These are phyloP conservation scores for Ilyonectria destructans DNA, from an alignment of 2,329 filamentous ascomycete genomes.

Conservation along the genomic window DNA sequence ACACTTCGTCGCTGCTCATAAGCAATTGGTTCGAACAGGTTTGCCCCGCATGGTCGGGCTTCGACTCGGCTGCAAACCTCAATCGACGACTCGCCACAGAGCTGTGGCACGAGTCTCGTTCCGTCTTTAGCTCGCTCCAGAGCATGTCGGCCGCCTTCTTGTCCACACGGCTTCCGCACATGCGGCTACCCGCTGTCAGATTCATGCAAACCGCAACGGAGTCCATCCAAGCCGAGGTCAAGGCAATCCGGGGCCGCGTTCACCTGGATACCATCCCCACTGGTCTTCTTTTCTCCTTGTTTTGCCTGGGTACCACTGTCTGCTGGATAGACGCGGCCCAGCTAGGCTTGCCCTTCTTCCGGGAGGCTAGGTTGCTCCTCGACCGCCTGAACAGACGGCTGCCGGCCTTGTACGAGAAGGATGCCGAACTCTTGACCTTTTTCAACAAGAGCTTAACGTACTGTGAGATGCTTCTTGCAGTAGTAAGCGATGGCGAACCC, in stretches of 20 bases:
- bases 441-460: slow-evolving; percentile 59
- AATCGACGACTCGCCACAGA: slow-evolving; percentile 58
- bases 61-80: slow-evolving; percentile 58
- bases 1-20: slow-evolving; percentile 55
- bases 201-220: slow-evolving; percentile 55
- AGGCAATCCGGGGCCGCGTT: slow-evolving; percentile 43
- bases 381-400: slow-evolving; percentile 46
- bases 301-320: slow-evolving; percentile 59
- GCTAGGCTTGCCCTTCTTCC: slow-evolving; percentile 54
- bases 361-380: slow-evolving; percentile 49
- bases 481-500: slow-evolving; percentile 52
- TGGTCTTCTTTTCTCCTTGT: slow-evolving; percentile 56
- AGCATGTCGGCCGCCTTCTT: slow-evolving; percentile 61
- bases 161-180: slow-evolving; percentile 54
- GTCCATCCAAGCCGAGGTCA: slow-evolving; percentile 55
- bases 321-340: slow-evolving; percentile 58
- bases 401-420: slow-evolving; percentile 29
- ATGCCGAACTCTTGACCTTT: slow-evolving; percentile 53
- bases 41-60: slow-evolving; percentile 60
- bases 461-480: slow-evolving; percentile 60
- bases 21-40: slow-evolving; percentile 60
- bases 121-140: slow-evolving; percentile 58
- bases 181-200: slow-evolving; percentile 53
- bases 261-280: slow-evolving; percentile 50
- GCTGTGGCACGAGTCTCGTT: slow-evolving; percentile 56